phyloP scores from a whole-genome alignment of 1,139 yeast species.

The Debaryomycetaceae sp. region DNA sequence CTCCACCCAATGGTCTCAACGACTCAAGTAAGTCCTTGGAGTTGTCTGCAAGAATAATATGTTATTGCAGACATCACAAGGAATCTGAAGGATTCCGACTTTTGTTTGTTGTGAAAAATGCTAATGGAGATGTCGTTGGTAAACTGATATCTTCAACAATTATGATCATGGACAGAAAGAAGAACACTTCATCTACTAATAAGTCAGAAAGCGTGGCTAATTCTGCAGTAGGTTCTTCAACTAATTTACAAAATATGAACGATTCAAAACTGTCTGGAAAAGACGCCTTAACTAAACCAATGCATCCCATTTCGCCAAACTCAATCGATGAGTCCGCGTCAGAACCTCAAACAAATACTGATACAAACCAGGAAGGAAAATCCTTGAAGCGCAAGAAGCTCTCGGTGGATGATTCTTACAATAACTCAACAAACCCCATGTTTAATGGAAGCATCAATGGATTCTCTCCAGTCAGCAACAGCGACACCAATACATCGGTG shows the following conservation, averaged over 20 bases:
- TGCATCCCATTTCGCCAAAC: conserved; percentile 53
- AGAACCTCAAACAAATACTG: conserved; percentile 50
- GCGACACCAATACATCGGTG: conserved; percentile 43
- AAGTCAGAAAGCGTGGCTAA: conserved; percentile 12
- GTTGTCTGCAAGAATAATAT: conserved; percentile 81
- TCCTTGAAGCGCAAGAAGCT: conserved; percentile 41
- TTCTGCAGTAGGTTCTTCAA: conserved; percentile 21
- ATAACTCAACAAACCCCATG: conserved; percentile 40
- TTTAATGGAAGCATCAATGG: conserved; percentile 42
- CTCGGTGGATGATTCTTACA: conserved; percentile 43
- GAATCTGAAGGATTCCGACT: conserved; percentile 79
- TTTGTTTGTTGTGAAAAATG: conserved; percentile 65
- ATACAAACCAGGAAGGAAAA: conserved; percentile 26
- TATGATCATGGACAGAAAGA: conserved; percentile 91
- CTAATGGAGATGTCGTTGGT: conserved; percentile 61
- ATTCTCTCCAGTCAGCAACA: conserved; percentile 43
- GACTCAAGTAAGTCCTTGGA: conserved; percentile 51
- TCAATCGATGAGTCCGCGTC: conserved; percentile 69
- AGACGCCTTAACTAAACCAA: conserved; percentile 6
- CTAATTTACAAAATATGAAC: conserved; percentile 12
- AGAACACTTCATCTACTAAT: conserved; percentile 33
- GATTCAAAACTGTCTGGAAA: conserved; percentile 8
- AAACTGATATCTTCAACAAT: conserved; percentile 70
- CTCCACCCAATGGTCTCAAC: conserved; percentile 53
- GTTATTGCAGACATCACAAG: conserved; percentile 93